Evolutionary conservation across 2,329 filamentous ascomycete genomes (phyloP), one percentile per base, ranked within the genome.

Genomic region (Mycosphaerella sp.): DNA sequence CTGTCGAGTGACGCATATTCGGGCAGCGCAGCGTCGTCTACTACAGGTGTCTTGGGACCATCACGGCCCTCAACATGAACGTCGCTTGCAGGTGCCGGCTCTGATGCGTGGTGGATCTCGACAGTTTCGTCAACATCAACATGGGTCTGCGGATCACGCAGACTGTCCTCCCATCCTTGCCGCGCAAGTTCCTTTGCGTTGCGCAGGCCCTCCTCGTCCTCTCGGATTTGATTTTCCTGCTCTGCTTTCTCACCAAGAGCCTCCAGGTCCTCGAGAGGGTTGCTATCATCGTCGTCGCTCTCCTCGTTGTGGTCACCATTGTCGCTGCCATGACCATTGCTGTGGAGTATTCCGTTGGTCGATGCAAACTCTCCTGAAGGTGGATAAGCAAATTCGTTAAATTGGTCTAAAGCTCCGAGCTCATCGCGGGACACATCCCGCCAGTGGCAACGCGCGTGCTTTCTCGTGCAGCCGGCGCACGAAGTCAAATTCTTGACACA

Each of bases 401-500:
- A 49, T 17, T 67, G 62, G 38, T 69, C 67, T 1, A 71, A 57
- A 4, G 60, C 64, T 31, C 64, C 62, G 10, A 71, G 60, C 63
- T 95, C 90, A 2, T 86, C 84, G 32, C 88, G 82, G 12, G 82
- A 83, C n/a, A 93, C 81, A 43, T 86, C 83, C 61, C 84, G 87
- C 89, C 89, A 95, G 11, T 83, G 84, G 69, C 89, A 95, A 64
- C 90, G 91, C 17, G 88, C 88, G 67, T 95, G 89, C 68, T 95
- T 95, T 69, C 88, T 91, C 0, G 89, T 95, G 69, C 89, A 95
- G 21, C 88, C 89, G 69, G 86, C 82, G 66, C 90, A 95, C 7
- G 89, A 88, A 0, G 89, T 95, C 39, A 93, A 76, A 59, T 95
- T 87, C 71, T 95, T 95, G 45, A 91, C 75, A 58, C 89, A 95